phyloP scores from a whole-genome alignment of 257 asterid genomes.

The Fraxinus quadrangulata region DNA sequence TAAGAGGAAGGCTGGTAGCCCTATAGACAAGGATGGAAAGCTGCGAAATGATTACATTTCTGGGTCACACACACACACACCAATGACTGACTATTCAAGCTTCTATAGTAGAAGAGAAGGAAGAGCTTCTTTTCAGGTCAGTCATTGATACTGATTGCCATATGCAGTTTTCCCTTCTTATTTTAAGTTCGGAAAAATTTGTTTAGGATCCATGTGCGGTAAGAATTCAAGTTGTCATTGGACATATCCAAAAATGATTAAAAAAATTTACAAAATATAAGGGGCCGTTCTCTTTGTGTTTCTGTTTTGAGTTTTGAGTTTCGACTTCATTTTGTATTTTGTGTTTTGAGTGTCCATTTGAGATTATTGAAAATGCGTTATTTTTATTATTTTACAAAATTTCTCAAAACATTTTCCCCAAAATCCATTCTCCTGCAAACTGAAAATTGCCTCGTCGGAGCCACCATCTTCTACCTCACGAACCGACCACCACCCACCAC shows the following conservation, averaged over 20 bases:
- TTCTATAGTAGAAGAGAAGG: not conserved
- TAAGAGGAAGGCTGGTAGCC: slow-evolving; percentile 68
- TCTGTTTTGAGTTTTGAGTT: too few relatives aligned
- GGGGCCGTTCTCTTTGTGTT: too few relatives aligned
- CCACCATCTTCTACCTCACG: too few relatives aligned
- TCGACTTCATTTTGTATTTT: too few relatives aligned
- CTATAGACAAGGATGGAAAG: slow-evolving; percentile 57
- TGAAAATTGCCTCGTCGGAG: too few relatives aligned
- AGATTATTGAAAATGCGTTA: too few relatives aligned
- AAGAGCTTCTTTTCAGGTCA: slow-evolving; percentile 2
- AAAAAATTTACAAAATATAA: not conserved
- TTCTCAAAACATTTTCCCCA: too few relatives aligned
- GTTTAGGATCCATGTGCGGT: slow-evolving; percentile 22
- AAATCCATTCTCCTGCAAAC: too few relatives aligned
- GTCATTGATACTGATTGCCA: slow-evolving; percentile 7
- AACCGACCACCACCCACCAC: too few relatives aligned
- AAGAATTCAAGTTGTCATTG: slow-evolving; percentile 11
- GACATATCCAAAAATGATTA: slow-evolving; percentile 10
- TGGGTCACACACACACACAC: slow-evolving; percentile 37
- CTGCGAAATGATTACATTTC: slow-evolving; percentile 35
- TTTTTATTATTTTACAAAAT: too few relatives aligned
- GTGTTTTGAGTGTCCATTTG: too few relatives aligned
- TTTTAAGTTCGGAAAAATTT: slow-evolving; percentile 11
- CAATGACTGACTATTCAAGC: slow-evolving; percentile 22
- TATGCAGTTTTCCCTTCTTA: slow-evolving; percentile 2